These are phyloP conservation scores for Sphaerulina vaccinii DNA, from an alignment of 2,329 filamentous ascomycete species.

Conservation along the genomic window DNA sequence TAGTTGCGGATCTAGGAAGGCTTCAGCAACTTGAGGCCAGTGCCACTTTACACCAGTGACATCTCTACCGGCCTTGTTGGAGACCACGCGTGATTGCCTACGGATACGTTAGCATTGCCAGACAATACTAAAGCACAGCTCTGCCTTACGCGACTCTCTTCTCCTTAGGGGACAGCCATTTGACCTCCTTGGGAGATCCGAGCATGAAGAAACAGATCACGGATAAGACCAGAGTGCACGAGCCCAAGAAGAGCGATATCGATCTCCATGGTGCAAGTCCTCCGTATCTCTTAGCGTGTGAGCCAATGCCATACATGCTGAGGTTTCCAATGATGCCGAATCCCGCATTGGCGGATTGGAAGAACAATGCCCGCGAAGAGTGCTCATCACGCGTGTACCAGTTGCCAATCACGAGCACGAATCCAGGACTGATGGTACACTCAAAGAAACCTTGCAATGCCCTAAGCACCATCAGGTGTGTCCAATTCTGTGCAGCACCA, in stretches of 20 bases:
- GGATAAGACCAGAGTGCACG: slow-evolving; percentile 29
- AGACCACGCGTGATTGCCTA: slow-evolving; percentile 31
- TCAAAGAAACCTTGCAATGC: slow-evolving; percentile 42
- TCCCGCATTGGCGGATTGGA: slow-evolving; percentile 40
- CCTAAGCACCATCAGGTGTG: slow-evolving; percentile 39
- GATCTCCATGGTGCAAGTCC: slow-evolving; percentile 32
- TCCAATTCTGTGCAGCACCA: slow-evolving; percentile 36
- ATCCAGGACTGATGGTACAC: slow-evolving; percentile 40
- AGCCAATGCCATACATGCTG: slow-evolving; percentile 32
- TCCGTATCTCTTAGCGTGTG: slow-evolving; percentile 27
- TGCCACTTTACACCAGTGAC: slow-evolving; percentile 33
- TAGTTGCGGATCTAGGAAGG: slow-evolving; percentile 32
- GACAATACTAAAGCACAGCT: not conserved
- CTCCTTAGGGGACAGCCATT: slow-evolving; percentile 31
- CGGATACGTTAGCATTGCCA: not conserved
- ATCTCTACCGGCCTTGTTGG: slow-evolving; percentile 35
- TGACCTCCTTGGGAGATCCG: slow-evolving; percentile 33
- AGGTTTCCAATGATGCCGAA: slow-evolving; percentile 35
- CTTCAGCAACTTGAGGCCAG: slow-evolving; percentile 32
- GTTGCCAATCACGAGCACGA: slow-evolving; percentile 37
- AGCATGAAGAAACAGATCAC: slow-evolving; percentile 33
- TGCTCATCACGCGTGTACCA: slow-evolving; percentile 41
- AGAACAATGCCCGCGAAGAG: slow-evolving; percentile 38
- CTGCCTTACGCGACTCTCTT: slow-evolving; percentile 28
- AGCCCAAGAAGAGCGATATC: slow-evolving; percentile 33